phyloP scores from a whole-genome alignment of 2,329 filamentous ascomycete species.

The Trichoderma gracile region DNA sequence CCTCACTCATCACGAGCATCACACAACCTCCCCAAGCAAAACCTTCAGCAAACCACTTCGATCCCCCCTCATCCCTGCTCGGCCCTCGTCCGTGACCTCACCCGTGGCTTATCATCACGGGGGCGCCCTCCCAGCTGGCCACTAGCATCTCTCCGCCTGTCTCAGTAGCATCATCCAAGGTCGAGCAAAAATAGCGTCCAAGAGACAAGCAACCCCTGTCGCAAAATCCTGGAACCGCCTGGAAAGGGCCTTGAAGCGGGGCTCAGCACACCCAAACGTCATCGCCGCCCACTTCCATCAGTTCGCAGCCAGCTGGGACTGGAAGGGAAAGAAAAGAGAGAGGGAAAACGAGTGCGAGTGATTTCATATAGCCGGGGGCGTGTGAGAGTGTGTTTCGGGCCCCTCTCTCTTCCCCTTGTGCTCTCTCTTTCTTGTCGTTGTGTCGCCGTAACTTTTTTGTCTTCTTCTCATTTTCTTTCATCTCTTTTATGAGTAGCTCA shows the following conservation, averaged over 20 bases:
- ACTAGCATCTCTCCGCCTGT: slow-evolving; percentile 6
- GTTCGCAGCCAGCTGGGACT: too few species aligned
- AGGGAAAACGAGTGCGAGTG: neutral
- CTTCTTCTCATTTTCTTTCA: slow-evolving; percentile 14
- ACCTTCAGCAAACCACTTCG: slow-evolving; percentile 5
- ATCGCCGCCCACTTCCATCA: slow-evolving; percentile 10
- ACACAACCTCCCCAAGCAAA: neutral
- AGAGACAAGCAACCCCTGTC: slow-evolving; percentile 11
- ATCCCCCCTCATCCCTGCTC: neutral
- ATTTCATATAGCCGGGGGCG: slow-evolving; percentile 17
- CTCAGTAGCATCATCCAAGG: neutral
- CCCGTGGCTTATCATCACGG: slow-evolving; percentile 19
- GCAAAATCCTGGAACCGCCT: slow-evolving; percentile 23
- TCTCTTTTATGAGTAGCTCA: neutral
- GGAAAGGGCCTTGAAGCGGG: slow-evolving; percentile 23
- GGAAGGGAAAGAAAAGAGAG: too few species aligned
- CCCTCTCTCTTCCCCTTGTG: neutral
- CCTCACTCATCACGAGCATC: slow-evolving; percentile 14
- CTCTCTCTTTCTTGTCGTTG: neutral
- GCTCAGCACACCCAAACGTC: slow-evolving; percentile 26
- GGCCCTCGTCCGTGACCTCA: slow-evolving; percentile 19
- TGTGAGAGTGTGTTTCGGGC: too few species aligned
- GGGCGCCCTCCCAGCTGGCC: slow-evolving; percentile 12
- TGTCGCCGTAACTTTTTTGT: neutral
- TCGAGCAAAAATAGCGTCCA: neutral